Percentiles rank a stretch among this genome's conserved stretches.
phyloP scores from a whole-genome alignment of 331 rosid species.

The Quercus lobata region DNA sequence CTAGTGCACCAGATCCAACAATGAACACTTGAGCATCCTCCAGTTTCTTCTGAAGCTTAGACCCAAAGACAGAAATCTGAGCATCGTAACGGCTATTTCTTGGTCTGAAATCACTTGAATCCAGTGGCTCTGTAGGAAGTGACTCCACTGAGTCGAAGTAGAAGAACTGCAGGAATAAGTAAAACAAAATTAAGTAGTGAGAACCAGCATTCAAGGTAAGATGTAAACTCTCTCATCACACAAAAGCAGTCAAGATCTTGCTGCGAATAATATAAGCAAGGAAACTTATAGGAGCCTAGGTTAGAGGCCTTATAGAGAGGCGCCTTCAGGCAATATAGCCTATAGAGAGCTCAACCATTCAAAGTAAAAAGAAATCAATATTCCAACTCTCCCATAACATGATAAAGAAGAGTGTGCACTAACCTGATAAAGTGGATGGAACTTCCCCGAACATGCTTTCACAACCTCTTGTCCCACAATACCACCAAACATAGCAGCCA shows the following conservation, averaged over 20 bases:
- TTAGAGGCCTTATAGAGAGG: not conserved
- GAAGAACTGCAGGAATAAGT: constrained; percentile 60
- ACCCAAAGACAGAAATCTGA: constrained; percentile 96
- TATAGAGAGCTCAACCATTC: not conserved
- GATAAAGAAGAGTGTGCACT: constrained; percentile 1
- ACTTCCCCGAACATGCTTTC: constrained; percentile 84
- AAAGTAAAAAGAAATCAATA: not conserved
- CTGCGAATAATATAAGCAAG: not conserved
- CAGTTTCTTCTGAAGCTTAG: constrained; percentile 80
- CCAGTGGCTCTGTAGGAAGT: constrained; percentile 81
- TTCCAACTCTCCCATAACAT: not conserved
- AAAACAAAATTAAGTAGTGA: constrained; percentile 20
- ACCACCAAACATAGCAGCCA: constrained; percentile 99
- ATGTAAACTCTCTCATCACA: not conserved
- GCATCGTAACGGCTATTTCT: constrained; percentile 89
- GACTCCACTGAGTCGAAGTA: constrained; percentile 95
- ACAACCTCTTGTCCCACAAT: constrained; percentile 86
- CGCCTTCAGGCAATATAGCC: not conserved
- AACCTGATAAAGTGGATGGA: constrained; percentile 67
- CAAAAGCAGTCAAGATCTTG: not conserved
- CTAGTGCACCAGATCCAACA: constrained; percentile 97
- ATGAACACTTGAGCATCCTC: constrained; percentile 79
- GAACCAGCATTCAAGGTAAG: not conserved
- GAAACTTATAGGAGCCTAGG: not conserved
- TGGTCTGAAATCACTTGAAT: constrained; percentile 71